A percentile compares a stretch with the other conserved stretches of the same genome.
phyloP scores from a whole-genome alignment of 345 rosid species.

The Eucalyptus urophylla region DNA sequence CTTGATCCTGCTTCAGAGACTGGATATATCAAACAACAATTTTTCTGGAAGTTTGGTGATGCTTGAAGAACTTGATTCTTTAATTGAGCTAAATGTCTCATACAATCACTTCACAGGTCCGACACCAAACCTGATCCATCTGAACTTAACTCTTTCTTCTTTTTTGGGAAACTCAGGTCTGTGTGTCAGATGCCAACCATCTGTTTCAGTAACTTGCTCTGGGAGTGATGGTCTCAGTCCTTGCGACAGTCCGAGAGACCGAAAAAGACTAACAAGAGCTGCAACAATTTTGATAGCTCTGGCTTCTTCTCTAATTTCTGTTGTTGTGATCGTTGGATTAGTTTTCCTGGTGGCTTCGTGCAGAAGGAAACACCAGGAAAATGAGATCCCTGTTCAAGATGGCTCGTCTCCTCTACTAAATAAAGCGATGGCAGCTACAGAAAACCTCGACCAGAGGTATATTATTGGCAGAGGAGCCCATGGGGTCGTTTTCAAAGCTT shows the following conservation, averaged over 20 bases:
- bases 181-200: conserved; percentile 35
- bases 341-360: conserved; percentile 4
- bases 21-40: conserved; percentile 59
- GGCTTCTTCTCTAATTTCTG: conserved; percentile 10
- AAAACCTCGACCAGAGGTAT: conserved; percentile 42
- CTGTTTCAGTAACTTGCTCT: conserved; percentile 1
- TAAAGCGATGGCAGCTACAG: conserved; percentile 56
- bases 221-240: conserved; percentile 8
- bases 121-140: conserved; percentile 29
- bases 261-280: conserved; percentile 14
- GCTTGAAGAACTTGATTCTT: conserved; percentile 21
- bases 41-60: conserved; percentile 40
- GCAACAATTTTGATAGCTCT: conserved; percentile 24
- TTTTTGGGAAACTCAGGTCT: conserved; percentile 51
- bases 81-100: conserved; percentile 40
- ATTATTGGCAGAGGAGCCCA: conserved; percentile 75
- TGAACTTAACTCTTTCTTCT: conserved; percentile 29
- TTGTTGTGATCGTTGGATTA: conserved; percentile 17
- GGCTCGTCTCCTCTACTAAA: conserved; percentile 35
- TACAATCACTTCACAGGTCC: conserved; percentile 61
- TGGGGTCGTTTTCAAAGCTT: conserved; percentile 61
- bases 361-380: conserved; percentile 19
- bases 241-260: conserved; percentile 13
- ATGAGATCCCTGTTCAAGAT: conserved; percentile 22
- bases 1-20: conserved; percentile 25